Conservation (phyloP, 441 rosid genomes). For the Adansonia madagascariensis region DNA sequence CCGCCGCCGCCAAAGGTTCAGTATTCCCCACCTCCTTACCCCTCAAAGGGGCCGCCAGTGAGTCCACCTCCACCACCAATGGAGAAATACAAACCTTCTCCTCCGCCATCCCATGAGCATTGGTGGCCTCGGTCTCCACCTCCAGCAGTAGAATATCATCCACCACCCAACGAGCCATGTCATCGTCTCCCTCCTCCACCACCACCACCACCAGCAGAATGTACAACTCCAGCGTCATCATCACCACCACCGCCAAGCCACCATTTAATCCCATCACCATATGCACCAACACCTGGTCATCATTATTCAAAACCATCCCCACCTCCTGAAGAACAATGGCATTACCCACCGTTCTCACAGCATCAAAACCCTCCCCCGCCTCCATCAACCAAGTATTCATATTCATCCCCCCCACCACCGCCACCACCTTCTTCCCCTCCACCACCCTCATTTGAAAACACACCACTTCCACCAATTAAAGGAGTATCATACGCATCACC, state of each 20-base stretch:
- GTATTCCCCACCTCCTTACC: constrained; percentile 34
- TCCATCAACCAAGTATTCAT: constrained; percentile 15
- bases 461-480: constrained; percentile 52
- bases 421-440: constrained; percentile 9
- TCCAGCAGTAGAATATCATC: constrained; percentile 32
- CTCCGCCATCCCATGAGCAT: constrained; percentile 39
- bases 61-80: constrained; percentile 50
- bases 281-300: constrained; percentile 23
- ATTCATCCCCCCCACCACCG: constrained; percentile 39
- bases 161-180: constrained; percentile 27
- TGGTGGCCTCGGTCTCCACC: constrained; percentile 35
- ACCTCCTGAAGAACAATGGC: neutral
- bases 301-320: constrained; percentile 19
- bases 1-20: constrained; percentile 40
- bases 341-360: constrained; percentile 20
- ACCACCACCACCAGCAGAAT: constrained; percentile 29
- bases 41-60: constrained; percentile 3
- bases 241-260: constrained; percentile 31
- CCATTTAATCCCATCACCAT: constrained; percentile 25
- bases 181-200: constrained; percentile 32
- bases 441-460: constrained; percentile 36
- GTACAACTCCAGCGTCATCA: constrained; percentile 26
- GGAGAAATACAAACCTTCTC: constrained; percentile 29
- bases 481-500: constrained; percentile 66
- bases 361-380: constrained; percentile 29